phyloP scores from a whole-genome alignment of 371 early-diverging fungal species.

The Rhizopus sp. region DNA sequence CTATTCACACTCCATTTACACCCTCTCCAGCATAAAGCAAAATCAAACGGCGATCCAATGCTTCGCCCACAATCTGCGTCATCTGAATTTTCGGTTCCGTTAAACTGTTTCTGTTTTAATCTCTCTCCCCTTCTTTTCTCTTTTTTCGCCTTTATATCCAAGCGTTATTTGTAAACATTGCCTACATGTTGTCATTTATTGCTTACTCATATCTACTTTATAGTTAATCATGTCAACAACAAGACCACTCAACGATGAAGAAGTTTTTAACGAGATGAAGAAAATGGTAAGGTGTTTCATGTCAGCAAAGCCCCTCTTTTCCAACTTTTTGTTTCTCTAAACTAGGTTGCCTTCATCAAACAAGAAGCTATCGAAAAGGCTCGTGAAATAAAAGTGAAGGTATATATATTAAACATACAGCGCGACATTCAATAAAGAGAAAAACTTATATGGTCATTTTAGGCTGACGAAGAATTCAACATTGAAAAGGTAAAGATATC shows the following conservation, averaged over 20 bases:
- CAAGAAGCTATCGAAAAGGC: conserved; percentile 98
- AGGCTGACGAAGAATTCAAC: conserved; percentile 98
- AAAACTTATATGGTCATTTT: conserved; percentile 8
- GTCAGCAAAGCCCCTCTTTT: background rate
- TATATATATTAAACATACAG: conserved; percentile 20
- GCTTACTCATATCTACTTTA: background rate
- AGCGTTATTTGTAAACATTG: background rate
- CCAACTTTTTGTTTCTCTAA: background rate
- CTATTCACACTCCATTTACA: too few species aligned
- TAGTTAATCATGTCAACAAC: conserved; percentile 40
- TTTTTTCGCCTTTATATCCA: background rate
- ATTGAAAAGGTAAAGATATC: conserved; percentile 87
- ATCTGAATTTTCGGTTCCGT: conserved; percentile 1
- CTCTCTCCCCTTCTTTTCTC: background rate
- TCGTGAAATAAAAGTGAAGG: conserved; percentile 97
- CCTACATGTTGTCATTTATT: background rate
- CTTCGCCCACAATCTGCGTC: background rate
- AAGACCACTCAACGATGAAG: conserved; percentile 87
- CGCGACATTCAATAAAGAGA: conserved; percentile 3
- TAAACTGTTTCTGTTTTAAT: background rate
- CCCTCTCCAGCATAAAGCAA: background rate
- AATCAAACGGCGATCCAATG: conserved; percentile 2
- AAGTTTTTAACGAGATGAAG: conserved; percentile 87
- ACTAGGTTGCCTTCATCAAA: conserved; percentile 90
- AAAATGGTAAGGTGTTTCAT: conserved; percentile 69